Evolutionary conservation across 2,329 filamentous ascomycete species (phyloP), one percentile per base, ranked within the genome.

Genomic region (Zymoseptoria brevis): DNA sequence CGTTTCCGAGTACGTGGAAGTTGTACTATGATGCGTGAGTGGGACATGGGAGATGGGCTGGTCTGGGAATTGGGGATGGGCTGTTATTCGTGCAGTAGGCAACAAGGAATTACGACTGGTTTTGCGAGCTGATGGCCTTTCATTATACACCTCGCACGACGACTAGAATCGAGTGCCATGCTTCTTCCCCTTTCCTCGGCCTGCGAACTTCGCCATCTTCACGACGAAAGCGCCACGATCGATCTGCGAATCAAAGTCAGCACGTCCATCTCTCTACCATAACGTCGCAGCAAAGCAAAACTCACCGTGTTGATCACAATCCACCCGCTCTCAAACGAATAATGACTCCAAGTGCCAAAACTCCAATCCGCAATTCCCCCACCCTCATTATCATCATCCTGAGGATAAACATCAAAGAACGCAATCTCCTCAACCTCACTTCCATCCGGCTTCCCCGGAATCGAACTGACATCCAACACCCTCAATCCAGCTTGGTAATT

Each of bases 371-470:
- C 49, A 58, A 66, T 24, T 58, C 66, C 21, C 76, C 73, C 8
- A 57, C 78, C 78, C 22, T 74, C 75, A 4, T 66, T 59, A n/a
- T 66, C 62, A 50, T 82, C 79, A 62, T 82, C 80, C 62, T 80
- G 79, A 1, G 79, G 80, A 68, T 79, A 76, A 48, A 79, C 75
- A 54, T 82, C 80, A 57, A 81, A 81, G 71, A 74, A 81, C 1
- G 75, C 80, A 0, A 76, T 74, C 66, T 81, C 77, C 50, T 75
- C 73, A n/a, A 81, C 73, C 3, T 70, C 67, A 16, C 68, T 71
- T n/a, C 79, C 80, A 1, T 76, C 77, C 0, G 78, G 76, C 35
- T 80, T 76, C 24, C 70, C 60, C 1, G 70, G 68, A 35, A 76
- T 72, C 9, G 69, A 70, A 26, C 68, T 71, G 49, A 76, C 67